Base-by-base conservation (phyloP, 352 stramenopile genomes). In the Globisporangium nagaii region DNA sequence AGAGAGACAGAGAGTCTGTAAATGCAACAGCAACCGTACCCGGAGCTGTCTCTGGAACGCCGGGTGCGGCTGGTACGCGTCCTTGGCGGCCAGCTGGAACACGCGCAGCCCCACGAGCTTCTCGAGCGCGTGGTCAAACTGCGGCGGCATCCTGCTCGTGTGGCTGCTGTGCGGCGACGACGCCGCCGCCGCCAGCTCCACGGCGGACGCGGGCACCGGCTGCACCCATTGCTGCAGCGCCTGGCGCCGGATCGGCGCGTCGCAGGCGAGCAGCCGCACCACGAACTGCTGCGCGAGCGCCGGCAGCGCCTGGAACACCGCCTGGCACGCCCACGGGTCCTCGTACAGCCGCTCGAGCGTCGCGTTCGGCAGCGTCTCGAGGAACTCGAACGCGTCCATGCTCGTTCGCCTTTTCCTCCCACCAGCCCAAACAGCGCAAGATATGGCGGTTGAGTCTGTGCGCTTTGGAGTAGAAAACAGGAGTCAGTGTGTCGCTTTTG, bases 321-420 rank as follows among this genome's bases (percentile, higher is more conserved):
- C 88, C 58, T 94, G 82, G 53, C 88, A 96, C 7, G 85, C 88
- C 86, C 86, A 96, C 43, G 85, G 81, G 58, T 93, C 84, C 56
- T 86, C 68, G 53, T 90, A 93, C 31, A 93, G 71, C 31, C 81
- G 73, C 67, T 90, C 81, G 25, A 93, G 65, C 58, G 80, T 90
- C 49, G 64, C 68, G 42, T 68, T 75, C 48, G 84, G 79, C 55
- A 92, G 73, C 65, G 81, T 88, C 75, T 88, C 79, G 27, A 93
- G 71, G 68, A 89, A 93, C 62, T 90, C 81, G 65, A 93, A 93
- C 47, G 81, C 84, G 67, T 93, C 82, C 84, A 93, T 93, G n/a
- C n/a, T 25, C 8, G 20, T 41, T 15, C 36, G 19, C 17, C 13
- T 42, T 42, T 2, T 9, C 6, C 24, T 42, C 36, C n/a, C 36